These are phyloP conservation scores for Yamadazyma laniorum DNA, from an alignment of 805 yeast genomes.

Conservation along the genomic window DNA sequence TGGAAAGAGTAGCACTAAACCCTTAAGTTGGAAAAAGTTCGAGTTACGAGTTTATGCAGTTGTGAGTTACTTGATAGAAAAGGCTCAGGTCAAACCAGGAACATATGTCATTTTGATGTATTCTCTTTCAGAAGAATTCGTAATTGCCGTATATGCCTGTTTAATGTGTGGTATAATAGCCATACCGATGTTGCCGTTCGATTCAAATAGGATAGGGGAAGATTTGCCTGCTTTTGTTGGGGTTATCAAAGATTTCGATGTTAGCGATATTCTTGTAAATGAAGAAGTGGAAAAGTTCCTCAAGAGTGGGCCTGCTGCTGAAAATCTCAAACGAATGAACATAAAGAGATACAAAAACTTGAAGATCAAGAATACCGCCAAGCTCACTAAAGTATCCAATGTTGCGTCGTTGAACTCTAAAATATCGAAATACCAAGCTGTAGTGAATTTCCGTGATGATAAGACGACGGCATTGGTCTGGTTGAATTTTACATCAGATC, in stretches of 20 bases:
- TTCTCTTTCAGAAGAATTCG: constrained; percentile 82
- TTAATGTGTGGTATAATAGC: constrained; percentile 76
- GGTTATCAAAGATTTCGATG: constrained; percentile 67
- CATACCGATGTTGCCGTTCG: constrained; percentile 72
- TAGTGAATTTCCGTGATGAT: constrained; percentile 36
- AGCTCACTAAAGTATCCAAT: constrained; percentile 44
- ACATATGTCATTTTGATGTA: constrained; percentile 78
- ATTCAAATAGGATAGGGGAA: constrained; percentile 62
- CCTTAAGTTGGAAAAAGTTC: constrained; percentile 72
- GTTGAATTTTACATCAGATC: constrained; percentile 72
- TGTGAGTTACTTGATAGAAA: constrained; percentile 66
- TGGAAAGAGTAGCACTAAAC: constrained; percentile 34
- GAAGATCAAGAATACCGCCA: constrained; percentile 64
- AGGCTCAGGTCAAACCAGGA: constrained; percentile 62
- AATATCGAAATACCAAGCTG: constrained; percentile 43
- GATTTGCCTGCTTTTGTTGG: constrained; percentile 67
- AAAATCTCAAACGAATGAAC: constrained; percentile 51
- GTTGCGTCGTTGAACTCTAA: constrained; percentile 42
- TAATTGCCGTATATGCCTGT: constrained; percentile 83
- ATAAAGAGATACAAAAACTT: constrained; percentile 38
- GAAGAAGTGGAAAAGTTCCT: constrained; percentile 67
- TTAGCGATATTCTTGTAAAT: constrained; percentile 72
- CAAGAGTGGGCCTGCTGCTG: constrained; percentile 65
- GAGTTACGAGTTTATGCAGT: constrained; percentile 76
- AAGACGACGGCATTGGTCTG: constrained; percentile 57